Base-by-base conservation (phyloP, 2,329 filamentous ascomycete species). In the Aspergillus pseudonomiae region DNA sequence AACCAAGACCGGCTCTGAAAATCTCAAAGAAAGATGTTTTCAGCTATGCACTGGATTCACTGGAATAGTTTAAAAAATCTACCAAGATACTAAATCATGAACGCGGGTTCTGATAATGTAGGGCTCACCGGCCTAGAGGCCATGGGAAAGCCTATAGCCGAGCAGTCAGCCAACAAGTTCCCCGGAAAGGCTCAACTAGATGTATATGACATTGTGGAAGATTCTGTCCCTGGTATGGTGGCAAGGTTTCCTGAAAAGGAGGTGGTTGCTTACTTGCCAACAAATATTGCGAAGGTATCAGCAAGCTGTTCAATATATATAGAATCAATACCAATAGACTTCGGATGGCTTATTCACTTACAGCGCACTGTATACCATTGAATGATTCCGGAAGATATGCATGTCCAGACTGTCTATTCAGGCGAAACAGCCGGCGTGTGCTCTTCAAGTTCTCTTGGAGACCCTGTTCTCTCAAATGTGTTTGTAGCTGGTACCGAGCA, bases 51-150 rank as follows among this genome's bases (percentile, higher is more conserved):
- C 9, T 24, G n/a, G 14, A 58, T 34, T 14, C 7, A 58, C 56
- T 14, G n/a, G 26, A 14, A 24, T 36, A 12, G 19, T 21, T 41
- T 4, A n/a, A n/a, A n/a, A n/a, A 9, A 19, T 30, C 36, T 10
- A n/a, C 19, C 56, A 4, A 36, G 34, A 36, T 36, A 52, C 46
- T 24, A 24, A 14, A 28, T 19, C 16, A 21, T 39, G 7, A 19
- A 21, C 19, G 16, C 36, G 1, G 52, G 30, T 21, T 21, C 28
- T 14, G 28, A 50, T 28, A 24, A 12, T 12, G 48, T 52, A 16
- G 69, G 82, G 52, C 86, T 85, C 74, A 80, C 86, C 53, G 84
- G 84, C 66, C 78, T 86, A 1, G 84, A 84, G n/a, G 78, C 80
- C 10, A 86, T 86, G 84, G 84, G 84, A 1, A 78, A 77, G 57